phyloP scores from a whole-genome alignment of 768 basidiomycete species.

The Agrocybe pediades region DNA sequence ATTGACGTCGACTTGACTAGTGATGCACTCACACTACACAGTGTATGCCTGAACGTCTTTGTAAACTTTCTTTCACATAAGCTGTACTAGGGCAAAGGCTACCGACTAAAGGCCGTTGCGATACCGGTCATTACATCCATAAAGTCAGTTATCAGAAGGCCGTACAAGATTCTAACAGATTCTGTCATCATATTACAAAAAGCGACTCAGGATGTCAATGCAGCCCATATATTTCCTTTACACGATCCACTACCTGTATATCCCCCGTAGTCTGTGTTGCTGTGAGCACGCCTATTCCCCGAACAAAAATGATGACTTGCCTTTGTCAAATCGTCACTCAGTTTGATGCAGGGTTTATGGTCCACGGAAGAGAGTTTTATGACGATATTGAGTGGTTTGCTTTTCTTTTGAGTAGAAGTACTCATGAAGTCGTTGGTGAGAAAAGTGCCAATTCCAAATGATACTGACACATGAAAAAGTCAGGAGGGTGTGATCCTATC shows the following conservation, averaged over 20 bases:
- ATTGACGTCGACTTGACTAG: no score
- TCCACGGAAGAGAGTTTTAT: constrained; percentile 86
- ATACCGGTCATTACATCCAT: no score
- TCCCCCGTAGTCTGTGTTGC: constrained; percentile 67
- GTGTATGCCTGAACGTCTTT: no score
- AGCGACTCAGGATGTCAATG: not conserved
- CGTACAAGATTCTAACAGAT: no score
- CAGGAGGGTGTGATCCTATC: not conserved
- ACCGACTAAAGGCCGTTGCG: no score
- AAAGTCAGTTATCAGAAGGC: no score
- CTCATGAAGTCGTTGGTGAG: constrained; percentile 86
- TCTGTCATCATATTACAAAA: not conserved
- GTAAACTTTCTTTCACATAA: no score
- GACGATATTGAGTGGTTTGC: constrained; percentile 90
- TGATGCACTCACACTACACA: no score
- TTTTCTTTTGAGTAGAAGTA: constrained; percentile 54
- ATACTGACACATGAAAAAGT: constrained; percentile 44
- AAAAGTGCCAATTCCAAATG: constrained; percentile 93
- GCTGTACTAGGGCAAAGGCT: no score
- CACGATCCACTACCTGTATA: constrained; percentile 52
- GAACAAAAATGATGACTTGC: constrained; percentile 23
- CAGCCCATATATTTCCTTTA: constrained; percentile 53
- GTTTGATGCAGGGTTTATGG: constrained; percentile 80
- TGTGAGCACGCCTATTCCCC: not conserved
- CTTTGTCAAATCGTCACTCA: constrained; percentile 92